Evolutionary conservation across 495 filamentous ascomycete genomes (phyloP), one percentile per base, ranked within the genome.

Genomic region (Penicillium salamii): DNA sequence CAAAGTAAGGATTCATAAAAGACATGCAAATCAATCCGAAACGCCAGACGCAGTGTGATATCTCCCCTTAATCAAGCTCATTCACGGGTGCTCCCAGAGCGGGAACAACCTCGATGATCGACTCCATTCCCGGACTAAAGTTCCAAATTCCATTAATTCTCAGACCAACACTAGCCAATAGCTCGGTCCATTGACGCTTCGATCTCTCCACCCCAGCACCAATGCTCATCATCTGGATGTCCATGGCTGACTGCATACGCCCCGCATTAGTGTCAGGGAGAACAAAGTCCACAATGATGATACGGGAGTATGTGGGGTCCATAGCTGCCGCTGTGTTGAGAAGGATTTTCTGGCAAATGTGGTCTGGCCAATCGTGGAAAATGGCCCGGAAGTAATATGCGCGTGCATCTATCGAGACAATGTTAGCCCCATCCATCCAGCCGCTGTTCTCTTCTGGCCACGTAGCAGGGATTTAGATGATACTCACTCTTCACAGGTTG

Each of bases 331-430:
- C 29, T 8, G 56, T 57, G 19, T 63, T 56, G 8, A 49, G 42
- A 3, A 75, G 49, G 17, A 76, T 76, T 12, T 54, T 45, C 1
- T 53, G 7, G 38, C 58, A 67, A 20, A 65, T 50, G 7, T 37
- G 33, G 38, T 75, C 72, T 4, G 63, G 57, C 72, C 72, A 77
- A 60, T 78, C 71, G 17, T 78, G 73, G 7, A 78, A 62, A 21
- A 76, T 63, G 9, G 62, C 63, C 45, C 75, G 71, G 44, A 78
- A 57, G 49, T 66, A 74, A 37, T 77, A 78, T 2, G 66, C 58
- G 5, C 65, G 54, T 0, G 74, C 71, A 4, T 59, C 62, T 63
- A 21, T 46, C 2, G 5, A 9, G 15, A 44, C 5, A 23, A 15
- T 34, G 36, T 39, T 21, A 39, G 36, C 4, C 4, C 23, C 8